Evolutionary conservation across 225 moss, liverwort and hornwort species (phyloP).

Genomic region (Sphagnum tenellum): DNA sequence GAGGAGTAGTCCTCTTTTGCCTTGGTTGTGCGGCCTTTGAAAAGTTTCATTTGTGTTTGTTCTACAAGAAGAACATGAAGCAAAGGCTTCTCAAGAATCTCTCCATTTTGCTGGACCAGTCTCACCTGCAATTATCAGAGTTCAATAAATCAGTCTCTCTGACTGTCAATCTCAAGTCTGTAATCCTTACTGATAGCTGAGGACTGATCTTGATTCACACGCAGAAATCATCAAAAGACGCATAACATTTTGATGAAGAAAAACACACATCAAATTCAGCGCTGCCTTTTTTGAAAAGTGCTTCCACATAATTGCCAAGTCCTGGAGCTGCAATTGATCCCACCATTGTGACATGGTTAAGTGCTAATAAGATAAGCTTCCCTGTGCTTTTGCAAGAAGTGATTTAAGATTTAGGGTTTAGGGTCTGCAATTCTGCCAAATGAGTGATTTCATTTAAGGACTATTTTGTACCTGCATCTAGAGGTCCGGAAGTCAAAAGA

Average conservation of each 20-base stretch:
- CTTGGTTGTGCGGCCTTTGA: slow-evolving; percentile 53
- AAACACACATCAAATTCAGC: slow-evolving; percentile 68
- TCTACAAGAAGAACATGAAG: slow-evolving; percentile 72
- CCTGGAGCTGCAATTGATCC: slow-evolving; percentile 45
- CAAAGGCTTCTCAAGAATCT: slow-evolving; percentile 56
- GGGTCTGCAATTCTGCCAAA: too few species aligned
- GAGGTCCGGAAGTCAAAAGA: slow-evolving; percentile 60
- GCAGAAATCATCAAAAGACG: background rate
- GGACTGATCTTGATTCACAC: background rate
- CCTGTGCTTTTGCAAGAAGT: too few species aligned
- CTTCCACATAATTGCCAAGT: slow-evolving; percentile 82
- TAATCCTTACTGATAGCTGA: background rate
- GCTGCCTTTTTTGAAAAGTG: slow-evolving; percentile 72
- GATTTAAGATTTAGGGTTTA: too few species aligned
- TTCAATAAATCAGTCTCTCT: background rate
- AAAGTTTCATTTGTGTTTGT: slow-evolving; percentile 66
- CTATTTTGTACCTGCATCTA: slow-evolving; percentile 50
- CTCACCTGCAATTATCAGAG: slow-evolving; percentile 33
- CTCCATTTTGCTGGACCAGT: slow-evolving; percentile 83
- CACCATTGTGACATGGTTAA: too few species aligned
- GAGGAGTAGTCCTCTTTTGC: slow-evolving; percentile 71
- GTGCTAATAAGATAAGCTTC: too few species aligned
- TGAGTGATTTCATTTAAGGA: background rate
- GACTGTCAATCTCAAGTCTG: background rate
- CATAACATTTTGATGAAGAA: too few species aligned